Evolutionary conservation across 805 yeast genomes (phyloP), one percentile per base, ranked within the genome.

Genomic region (Cyberlindnera misumaiensis): DNA sequence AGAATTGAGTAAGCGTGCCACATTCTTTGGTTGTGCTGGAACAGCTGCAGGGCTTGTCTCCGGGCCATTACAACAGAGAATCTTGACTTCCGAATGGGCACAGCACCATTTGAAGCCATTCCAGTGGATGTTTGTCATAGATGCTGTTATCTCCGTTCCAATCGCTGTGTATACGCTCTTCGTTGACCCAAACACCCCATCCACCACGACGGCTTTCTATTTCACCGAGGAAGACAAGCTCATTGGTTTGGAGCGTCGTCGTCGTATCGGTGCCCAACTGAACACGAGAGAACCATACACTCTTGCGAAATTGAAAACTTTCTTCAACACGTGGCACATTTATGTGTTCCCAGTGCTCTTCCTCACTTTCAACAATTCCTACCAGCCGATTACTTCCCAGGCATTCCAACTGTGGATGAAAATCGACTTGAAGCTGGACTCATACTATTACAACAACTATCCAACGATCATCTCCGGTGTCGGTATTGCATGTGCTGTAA

Each of bases 241-340:
- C 22, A 65, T 72, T 29, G 77, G 74, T 0, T 54, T 70, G 40
- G 75, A 69, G 45, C 61, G 79, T 54, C 52, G 72, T 46, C 55
- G 65, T 47, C 39, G 63, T 34, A 54, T 60, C 36, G 67, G 68
- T 9, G 69, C 72, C 8, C 71, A 64, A 46, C 58, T 70, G 45
- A 68, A 67, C 38, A 59, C 63, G 4, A 53, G 67, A 49, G 62
- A 60, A 28, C 63, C 57, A 26, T 69, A 68, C 47, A 63, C 73
- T 2, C 53, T 59, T 59, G 33, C 38, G 7, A 66, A 64, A 42
- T 58, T 70, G 42, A 67, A 63, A 38, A 37, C 62, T 1, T 66
- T 64, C 46, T 69, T 70, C 56, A 59, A 45, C 40, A 67, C 75
- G 1, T 72, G 77, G 77, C 76, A 72, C 51, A 55, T 69, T 18